These are phyloP conservation scores for Backusella tarrabulga DNA, from an alignment of 192 early-diverging fungal species.

Conservation along the genomic window DNA sequence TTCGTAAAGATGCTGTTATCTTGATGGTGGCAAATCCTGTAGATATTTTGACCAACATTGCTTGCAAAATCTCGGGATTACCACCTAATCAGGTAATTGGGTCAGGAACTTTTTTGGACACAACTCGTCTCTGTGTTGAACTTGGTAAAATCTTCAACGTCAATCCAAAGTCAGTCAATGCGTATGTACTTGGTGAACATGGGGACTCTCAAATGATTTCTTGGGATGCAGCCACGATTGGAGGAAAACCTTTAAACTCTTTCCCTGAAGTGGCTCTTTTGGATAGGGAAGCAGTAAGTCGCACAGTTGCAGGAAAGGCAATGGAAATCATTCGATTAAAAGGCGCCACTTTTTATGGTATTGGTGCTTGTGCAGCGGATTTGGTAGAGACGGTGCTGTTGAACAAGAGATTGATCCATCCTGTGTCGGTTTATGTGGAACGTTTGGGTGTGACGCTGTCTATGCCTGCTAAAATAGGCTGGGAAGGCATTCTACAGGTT, in stretches of 20 bases:
- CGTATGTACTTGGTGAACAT: constrained; percentile 66
- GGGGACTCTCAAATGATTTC: constrained; percentile 64
- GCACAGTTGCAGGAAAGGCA: constrained; percentile 55
- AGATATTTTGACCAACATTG: constrained; percentile 63
- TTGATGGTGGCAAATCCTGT: constrained; percentile 68
- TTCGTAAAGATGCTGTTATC: constrained; percentile 55
- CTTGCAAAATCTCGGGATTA: constrained; percentile 55
- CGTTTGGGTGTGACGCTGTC: constrained; percentile 50
- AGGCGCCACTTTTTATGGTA: constrained; percentile 64
- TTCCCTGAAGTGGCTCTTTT: constrained; percentile 48
- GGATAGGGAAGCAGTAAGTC: constrained; percentile 42
- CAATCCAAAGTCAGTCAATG: constrained; percentile 56
- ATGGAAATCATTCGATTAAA: constrained; percentile 66
- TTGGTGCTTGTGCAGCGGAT: constrained; percentile 56
- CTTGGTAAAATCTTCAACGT: constrained; percentile 43
- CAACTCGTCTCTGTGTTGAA: constrained; percentile 49
- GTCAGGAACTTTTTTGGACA: constrained; percentile 61
- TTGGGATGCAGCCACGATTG: constrained; percentile 57
- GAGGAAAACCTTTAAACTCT: constrained; percentile 46
- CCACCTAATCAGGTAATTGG: constrained; percentile 59
- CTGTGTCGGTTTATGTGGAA: constrained; percentile 53
- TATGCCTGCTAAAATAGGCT: constrained; percentile 58
- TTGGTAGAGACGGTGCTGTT: constrained; percentile 53
- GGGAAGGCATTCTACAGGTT: constrained; percentile 48
- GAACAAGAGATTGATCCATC: constrained; percentile 55